Conservation (phyloP, 2,329 filamentous ascomycete species). For the Fusarium austroafricanum region DNA sequence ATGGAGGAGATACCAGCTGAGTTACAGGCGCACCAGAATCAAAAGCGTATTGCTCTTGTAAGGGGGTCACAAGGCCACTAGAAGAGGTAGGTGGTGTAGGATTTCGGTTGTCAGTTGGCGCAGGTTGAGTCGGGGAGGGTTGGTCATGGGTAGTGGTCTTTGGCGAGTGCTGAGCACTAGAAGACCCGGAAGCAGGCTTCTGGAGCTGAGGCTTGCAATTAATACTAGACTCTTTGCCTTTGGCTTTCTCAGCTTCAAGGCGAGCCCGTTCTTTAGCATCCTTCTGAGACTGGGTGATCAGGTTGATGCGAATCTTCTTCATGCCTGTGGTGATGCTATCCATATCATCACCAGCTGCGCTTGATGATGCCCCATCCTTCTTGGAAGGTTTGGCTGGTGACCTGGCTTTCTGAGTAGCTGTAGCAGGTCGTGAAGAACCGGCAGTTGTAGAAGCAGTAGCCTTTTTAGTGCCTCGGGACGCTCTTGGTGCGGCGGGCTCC, state of each 20-base stretch:
- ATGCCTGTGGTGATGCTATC: conserved; percentile 68
- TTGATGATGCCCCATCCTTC: conserved; percentile 29
- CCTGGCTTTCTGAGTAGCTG: conserved; percentile 23
- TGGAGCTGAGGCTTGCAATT: not conserved
- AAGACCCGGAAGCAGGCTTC: not conserved
- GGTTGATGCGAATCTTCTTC: conserved; percentile 72
- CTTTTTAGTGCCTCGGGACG: conserved; percentile 54
- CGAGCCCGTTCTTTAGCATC: conserved; percentile 61
- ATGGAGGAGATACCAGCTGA: conserved; percentile 38
- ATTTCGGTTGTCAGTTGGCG: conserved; percentile 11
- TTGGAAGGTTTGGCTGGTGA: conserved; percentile 23
- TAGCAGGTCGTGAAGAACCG: conserved; percentile 24
- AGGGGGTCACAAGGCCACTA: conserved; percentile 43
- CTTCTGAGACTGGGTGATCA: conserved; percentile 69
- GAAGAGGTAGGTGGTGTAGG: conserved; percentile 42
- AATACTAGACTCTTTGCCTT: conserved; percentile 1
- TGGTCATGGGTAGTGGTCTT: not conserved
- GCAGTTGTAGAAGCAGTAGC: conserved; percentile 33
- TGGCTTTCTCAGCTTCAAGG: conserved; percentile 39
- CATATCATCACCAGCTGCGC: conserved; percentile 54
- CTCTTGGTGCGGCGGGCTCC: conserved; percentile 50
- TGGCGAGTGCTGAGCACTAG: conserved; percentile 2
- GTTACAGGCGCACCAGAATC: conserved; percentile 36
- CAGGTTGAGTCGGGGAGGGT: conserved; percentile 18
- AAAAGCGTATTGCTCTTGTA: conserved; percentile 41